Base-by-base conservation (phyloP, 352 stramenopile genomes). In the Pythium aquatile region DNA sequence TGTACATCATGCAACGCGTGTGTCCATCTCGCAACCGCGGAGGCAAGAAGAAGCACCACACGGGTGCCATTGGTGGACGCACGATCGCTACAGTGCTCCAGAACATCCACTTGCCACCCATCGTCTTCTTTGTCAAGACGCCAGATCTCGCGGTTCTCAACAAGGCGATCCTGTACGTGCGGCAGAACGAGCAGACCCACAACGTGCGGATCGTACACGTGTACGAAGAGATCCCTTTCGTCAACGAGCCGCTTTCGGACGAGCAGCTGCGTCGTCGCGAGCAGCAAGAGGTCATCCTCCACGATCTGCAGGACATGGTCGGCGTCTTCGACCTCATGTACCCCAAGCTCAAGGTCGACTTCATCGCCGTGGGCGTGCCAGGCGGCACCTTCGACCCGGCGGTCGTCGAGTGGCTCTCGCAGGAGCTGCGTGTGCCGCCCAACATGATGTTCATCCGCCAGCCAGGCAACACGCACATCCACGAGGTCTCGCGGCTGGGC, bases 361-460 rank as follows among this genome's bases (percentile, higher is more conserved):
- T 97, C 42, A 65, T 97, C 33, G 74, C 79, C 32, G 81, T 97
- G 16, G 77, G 68, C 37, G 74, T 75, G 8, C 56, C 66, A 20
- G 77, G 84, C 28, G 81, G 76, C 17, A 69, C 47, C 42, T 92
- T 94, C 48, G 87, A 93, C 42, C 78, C 85, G 29, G 76, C 79
- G n/a, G 69, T 92, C n/a, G 86, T 98, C 16, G 82, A 97, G 59
- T 97, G 89, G 85, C 56, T 97, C 48, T 77, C 80, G 1, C 63
- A 84, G 37, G 75, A 94, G 47, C 68, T 97, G 28, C 55, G 69
- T 16, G 81, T 98, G 20, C 82, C 79, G 4, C 79, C 82, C 35
- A 98, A 97, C 58, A 96, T 96, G 85, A 97, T 98, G 88, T 98
- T 98, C 63, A 96, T 98, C 58, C 79, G 83, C 33, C 93, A 96